phyloP scores from a whole-genome alignment of 352 stramenopile species.

The Stephanocyclus meneghinianus region DNA sequence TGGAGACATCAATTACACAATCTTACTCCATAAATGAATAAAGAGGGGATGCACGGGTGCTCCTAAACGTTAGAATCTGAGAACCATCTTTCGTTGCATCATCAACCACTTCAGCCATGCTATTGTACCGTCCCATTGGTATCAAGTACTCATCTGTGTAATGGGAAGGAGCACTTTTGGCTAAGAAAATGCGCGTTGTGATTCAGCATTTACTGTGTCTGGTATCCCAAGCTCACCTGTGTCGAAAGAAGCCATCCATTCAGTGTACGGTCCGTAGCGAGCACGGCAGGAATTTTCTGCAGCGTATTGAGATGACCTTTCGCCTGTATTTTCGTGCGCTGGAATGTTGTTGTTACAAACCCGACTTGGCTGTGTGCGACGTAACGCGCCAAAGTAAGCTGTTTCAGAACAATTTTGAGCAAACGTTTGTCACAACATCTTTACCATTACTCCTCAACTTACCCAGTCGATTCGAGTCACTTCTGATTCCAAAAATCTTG shows the following conservation, averaged over 20 bases:
- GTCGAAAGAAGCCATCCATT: constrained; percentile 57
- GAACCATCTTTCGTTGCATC: constrained; percentile 45
- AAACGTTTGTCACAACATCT: background rate
- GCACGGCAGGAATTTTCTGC: constrained; percentile 50
- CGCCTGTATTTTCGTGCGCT: constrained; percentile 58
- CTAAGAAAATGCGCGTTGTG: background rate
- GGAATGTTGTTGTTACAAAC: constrained; percentile 63
- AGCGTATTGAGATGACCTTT: constrained; percentile 56
- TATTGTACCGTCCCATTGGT: constrained; percentile 60
- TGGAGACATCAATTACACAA: background rate
- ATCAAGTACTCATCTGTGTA: constrained; percentile 55
- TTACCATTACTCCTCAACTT: background rate
- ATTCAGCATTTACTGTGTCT: background rate
- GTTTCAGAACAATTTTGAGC: constrained; percentile 36
- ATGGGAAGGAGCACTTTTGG: constrained; percentile 4
- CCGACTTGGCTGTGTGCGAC: constrained; percentile 14
- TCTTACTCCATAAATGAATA: constrained; percentile 46
- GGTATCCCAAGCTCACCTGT: constrained; percentile 13
- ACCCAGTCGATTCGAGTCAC: constrained; percentile 61
- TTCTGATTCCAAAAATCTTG: constrained; percentile 44
- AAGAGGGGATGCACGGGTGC: constrained; percentile 47
- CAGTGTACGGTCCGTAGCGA: constrained; percentile 47
- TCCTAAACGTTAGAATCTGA: constrained; percentile 69
- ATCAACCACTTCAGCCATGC: constrained; percentile 54
- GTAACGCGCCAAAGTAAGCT: background rate